Percentiles rank a stretch among this genome's conserved stretches.
phyloP scores from a whole-genome alignment of 2,329 filamentous ascomycete genomes.

The Macrophomina pseudophaseolina region DNA sequence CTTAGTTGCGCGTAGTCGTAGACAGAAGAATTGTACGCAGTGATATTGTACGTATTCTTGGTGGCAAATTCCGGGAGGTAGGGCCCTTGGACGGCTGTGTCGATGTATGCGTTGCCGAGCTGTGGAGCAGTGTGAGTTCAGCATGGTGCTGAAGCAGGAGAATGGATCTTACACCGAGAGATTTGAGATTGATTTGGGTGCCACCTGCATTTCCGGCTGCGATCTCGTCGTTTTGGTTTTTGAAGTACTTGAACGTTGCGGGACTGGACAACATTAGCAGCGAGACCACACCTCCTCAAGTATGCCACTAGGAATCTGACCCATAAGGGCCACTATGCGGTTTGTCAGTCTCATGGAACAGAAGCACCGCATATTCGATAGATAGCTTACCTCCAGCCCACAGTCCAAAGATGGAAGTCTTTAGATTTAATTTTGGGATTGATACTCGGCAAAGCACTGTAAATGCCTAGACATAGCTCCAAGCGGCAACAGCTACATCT shows the following conservation, averaged over 20 bases:
- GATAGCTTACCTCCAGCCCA: conserved; percentile 50
- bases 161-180: conserved; percentile 54
- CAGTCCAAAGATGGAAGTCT: conserved; percentile 60
- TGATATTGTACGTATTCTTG: conserved; percentile 61
- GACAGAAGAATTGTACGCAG: conserved; percentile 52
- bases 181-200: conserved; percentile 58
- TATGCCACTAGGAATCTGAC: not conserved
- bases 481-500: conserved; percentile 42
- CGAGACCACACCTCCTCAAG: too few relatives aligned
- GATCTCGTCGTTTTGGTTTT: conserved; percentile 60
- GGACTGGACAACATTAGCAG: conserved; percentile 48
- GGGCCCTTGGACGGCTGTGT: conserved; percentile 53
- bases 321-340: conserved; percentile 54
- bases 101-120: conserved; percentile 61
- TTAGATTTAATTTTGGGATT: conserved; percentile 60
- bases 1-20: conserved; percentile 52
- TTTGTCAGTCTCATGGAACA: not conserved
- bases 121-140: not conserved
- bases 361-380: not conserved
- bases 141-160: not conserved
- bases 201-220: conserved; percentile 53
- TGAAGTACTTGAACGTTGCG: conserved; percentile 62
- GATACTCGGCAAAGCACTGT: conserved; percentile 45
- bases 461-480: conserved; percentile 44
- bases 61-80: conserved; percentile 57